These are phyloP conservation scores for Aotearoamyces nothofagi DNA, from an alignment of 2,329 filamentous ascomycete species.

Conservation along the genomic window DNA sequence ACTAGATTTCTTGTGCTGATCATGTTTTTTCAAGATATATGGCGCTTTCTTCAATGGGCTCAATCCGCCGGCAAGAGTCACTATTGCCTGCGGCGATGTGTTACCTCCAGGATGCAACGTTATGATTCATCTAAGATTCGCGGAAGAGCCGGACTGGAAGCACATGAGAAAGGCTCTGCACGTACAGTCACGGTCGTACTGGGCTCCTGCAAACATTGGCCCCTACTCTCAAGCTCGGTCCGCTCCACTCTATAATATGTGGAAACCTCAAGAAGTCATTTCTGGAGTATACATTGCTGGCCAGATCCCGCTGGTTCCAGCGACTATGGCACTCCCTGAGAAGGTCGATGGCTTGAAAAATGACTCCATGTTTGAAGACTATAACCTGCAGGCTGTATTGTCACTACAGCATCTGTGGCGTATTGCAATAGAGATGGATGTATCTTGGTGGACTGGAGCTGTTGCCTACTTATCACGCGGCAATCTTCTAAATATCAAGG, in stretches of 20 bases:
- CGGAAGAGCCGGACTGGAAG: conserved; percentile 15
- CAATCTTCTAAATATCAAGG: conserved; percentile 7
- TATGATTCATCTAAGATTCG: conserved; percentile 36
- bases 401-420: conserved; percentile 83
- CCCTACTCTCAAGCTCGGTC: conserved; percentile 86
- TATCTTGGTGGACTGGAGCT: conserved; percentile 60
- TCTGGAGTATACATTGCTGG: conserved; percentile 56
- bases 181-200: conserved; percentile 88
- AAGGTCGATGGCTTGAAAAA: conserved; percentile 2
- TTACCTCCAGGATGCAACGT: conserved; percentile 46
- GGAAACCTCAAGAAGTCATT: conserved; percentile 6
- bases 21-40: no score
- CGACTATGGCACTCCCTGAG: conserved; percentile 51
- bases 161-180: conserved; percentile 51
- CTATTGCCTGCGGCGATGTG: conserved; percentile 57
- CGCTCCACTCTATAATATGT: conserved; percentile 23
- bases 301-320: conserved; percentile 77
- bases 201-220: conserved; percentile 95
- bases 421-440: conserved; percentile 55
- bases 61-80: conserved; percentile 75
- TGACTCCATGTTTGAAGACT: conserved; percentile 18
- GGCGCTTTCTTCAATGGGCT: conserved; percentile 57
- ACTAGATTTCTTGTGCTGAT: no score
- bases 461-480: conserved; percentile 54
- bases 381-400: conserved; percentile 47